Evolutionary conservation across 139 green algal species (phyloP), one percentile per base, ranked within the genome.

Genomic region (Chlorella sp.): DNA sequence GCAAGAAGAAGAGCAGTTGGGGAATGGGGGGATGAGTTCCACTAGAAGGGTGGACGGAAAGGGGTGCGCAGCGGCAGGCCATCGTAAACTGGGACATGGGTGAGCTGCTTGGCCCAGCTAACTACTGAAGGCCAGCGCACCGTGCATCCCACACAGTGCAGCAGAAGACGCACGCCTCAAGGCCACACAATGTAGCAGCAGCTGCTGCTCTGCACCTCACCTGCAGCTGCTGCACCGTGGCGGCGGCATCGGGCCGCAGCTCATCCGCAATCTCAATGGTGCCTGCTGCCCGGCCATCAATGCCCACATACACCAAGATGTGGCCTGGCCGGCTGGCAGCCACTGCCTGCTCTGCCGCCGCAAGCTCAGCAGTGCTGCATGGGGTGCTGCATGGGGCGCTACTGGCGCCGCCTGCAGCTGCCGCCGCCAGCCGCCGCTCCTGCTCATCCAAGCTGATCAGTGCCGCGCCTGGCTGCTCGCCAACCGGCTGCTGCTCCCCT

Each of bases 291-390:
- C 36, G 60, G 13, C 91, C 90, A 64, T 92, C 88, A 1, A 96
- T 81, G 16, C 80, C 84, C 26, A 98, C 89, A 70, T 90, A 95
- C 75, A 98, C 93, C 17, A 89, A 87, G 68, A 89, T 96, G 81
- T 94, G 89, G n/a, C 92, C 83, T 36, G 80, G 68, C 32, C 32
- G 40, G 73, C 34, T 77, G 70, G 32, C 40, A 36, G 65, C 76
- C 64, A 56, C 79, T 26, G 51, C 51, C 51, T 60, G 51, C 51
- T 60, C 51, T 60, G 51, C 51, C 16, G 51, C 51, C 9, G 51
- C 51, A 11, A 60, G 51, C 26, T 64, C 48, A 38, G 40, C 81
- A 28, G 74, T 34, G 46, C 43, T 30, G 44, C 56, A n/a, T n/a
- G n/a, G n/a, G n/a, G n/a, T n/a, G n/a, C n/a, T n/a, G n/a, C n/a